Percentiles rank a stretch among this genome's conserved stretches.
These are phyloP conservation scores for Penicillium pancosmium DNA, from an alignment of 495 filamentous ascomycete genomes.

Conservation along the genomic window DNA sequence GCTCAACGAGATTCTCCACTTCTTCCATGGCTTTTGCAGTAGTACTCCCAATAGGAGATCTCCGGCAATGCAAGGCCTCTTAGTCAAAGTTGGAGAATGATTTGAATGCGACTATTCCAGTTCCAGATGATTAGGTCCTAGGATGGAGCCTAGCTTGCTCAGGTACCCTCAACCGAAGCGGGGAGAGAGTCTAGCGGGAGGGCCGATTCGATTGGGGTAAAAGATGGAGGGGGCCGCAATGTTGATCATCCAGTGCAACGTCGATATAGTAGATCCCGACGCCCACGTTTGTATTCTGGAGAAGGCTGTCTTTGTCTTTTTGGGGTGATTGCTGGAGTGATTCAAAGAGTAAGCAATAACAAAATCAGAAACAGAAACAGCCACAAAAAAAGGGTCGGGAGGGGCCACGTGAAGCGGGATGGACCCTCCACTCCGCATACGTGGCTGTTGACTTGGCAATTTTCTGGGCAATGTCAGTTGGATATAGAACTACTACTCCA, in stretches of 20 bases:
- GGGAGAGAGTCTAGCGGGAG: background rate
- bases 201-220: conserved; percentile 3
- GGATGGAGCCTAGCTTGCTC: background rate
- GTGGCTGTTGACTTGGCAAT: conserved; percentile 1
- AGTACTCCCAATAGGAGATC: background rate
- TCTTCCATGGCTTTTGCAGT: conserved; percentile 1
- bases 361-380: background rate
- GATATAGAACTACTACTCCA: background rate
- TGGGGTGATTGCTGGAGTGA: background rate
- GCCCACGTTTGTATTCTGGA: background rate
- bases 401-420: conserved; percentile 4
- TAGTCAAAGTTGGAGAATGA: background rate
- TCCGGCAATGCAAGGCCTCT: background rate
- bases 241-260: background rate
- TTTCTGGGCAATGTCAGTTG: background rate
- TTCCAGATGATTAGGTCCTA: background rate
- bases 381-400: background rate
- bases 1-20: conserved; percentile 25
- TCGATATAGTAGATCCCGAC: background rate
- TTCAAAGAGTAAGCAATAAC: background rate
- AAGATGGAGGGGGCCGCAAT: background rate
- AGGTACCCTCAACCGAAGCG: background rate
- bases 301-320: no score
- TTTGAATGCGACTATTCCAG: background rate
- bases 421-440: background rate